These are phyloP conservation scores for Candida tropicalis DNA, from an alignment of 1,139 yeast species.

Conservation along the genomic window DNA sequence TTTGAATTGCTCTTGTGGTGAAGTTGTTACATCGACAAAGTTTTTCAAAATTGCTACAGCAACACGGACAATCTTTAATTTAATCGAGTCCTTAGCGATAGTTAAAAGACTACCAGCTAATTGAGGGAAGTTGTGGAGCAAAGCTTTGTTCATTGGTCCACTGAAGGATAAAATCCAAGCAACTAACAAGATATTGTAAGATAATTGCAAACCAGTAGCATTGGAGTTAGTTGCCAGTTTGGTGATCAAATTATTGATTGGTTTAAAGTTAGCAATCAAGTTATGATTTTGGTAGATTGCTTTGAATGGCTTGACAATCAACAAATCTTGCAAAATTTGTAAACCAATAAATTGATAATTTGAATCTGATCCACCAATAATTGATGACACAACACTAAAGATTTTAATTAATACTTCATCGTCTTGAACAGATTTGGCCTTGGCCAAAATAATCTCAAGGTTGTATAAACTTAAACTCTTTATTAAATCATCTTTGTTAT, in stretches of 20 bases:
- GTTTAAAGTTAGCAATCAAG: slow-evolving; percentile 53
- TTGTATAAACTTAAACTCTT: slow-evolving; percentile 50
- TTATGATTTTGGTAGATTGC: slow-evolving; percentile 56
- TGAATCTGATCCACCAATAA: slow-evolving; percentile 50
- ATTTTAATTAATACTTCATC: slow-evolving; percentile 40
- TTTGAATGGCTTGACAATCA: slow-evolving; percentile 63
- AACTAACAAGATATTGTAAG: slow-evolving; percentile 74
- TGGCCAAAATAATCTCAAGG: slow-evolving; percentile 42
- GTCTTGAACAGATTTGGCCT: slow-evolving; percentile 24
- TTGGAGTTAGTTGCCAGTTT: slow-evolving; percentile 44
- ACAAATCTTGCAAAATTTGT: slow-evolving; percentile 65
- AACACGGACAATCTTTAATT: slow-evolving; percentile 87
- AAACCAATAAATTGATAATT: slow-evolving; percentile 66
- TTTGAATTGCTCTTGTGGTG: slow-evolving; percentile 38
- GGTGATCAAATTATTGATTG: slow-evolving; percentile 43
- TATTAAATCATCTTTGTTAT: slow-evolving; percentile 47
- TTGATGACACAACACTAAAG: slow-evolving; percentile 45
- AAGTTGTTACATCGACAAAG: slow-evolving; percentile 42
- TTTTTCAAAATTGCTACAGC: slow-evolving; percentile 75
- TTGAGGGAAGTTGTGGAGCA: slow-evolving; percentile 63
- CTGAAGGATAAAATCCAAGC: slow-evolving; percentile 88
- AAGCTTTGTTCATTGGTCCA: slow-evolving; percentile 50
- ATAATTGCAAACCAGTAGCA: slow-evolving; percentile 75
- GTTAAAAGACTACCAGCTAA: slow-evolving; percentile 53
- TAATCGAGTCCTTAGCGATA: slow-evolving; percentile 73